Base-by-base conservation (phyloP, 2,329 filamentous ascomycete genomes). In the Ceratocystis cubensis region DNA sequence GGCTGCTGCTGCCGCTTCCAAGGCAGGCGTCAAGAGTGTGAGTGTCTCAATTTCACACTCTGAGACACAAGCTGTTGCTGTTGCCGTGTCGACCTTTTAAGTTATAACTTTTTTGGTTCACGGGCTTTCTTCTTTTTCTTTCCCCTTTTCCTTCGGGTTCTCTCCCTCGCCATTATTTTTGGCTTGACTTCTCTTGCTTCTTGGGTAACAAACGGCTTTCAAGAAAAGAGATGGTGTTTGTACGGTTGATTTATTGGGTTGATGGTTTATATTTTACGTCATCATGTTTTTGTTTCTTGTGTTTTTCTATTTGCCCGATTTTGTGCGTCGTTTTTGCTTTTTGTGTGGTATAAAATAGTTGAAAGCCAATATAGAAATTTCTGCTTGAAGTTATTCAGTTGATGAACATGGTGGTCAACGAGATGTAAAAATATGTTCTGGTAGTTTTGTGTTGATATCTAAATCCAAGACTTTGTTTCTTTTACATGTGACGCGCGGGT, bases 31-130 rank as follows among this genome's bases (percentile, higher is more conserved):
- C 56, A 96, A 93, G 81, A 85, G 86, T 66, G 87, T 97, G 70
- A 93, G 83, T 70, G 88, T 99, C 71, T 96, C 91, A 74, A 96
- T 99, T 74, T 96, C 93, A 72, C 95, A 99, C 78, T 94, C 89
- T 48, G 93, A 97, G 72, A 87, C 82, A 68, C 94, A 99, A 78
- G 92, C 94, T 69, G 92, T 97, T 73, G 93, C 94, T 59, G 89
- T 99, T 72, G 94, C 95, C 1, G 88, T 96, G 69, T 88, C 91
- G 66, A 87, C 85, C 66, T 88, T 94, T 73, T 91, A 84, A 75
- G 68, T 33, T 48, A 22, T 17, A 30, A 50, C 4, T 53, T 28
- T 61, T 59, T 61, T 68, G 61, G 66, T 56, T 68, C 67, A 64
- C 65, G 65, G 66, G 67, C 69, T 61, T 68, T 65, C 62, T 69